Conservation (phyloP, 306 rosid species). For the Quercus gilva region DNA sequence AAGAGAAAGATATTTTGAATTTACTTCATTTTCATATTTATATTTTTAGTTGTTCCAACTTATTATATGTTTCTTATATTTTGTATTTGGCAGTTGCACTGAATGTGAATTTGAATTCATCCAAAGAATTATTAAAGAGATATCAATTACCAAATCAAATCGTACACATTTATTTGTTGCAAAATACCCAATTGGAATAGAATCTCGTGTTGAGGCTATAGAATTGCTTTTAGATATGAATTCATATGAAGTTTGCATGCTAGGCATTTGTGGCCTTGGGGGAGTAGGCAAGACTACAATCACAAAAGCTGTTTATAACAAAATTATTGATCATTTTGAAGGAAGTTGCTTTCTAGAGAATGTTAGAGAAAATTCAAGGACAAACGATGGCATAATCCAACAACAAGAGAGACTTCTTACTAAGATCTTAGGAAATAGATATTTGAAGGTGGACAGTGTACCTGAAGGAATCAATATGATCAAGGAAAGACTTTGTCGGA, state of each 20-base stretch:
- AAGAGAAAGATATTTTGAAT: too few species aligned
- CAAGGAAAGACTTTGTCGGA: neutral
- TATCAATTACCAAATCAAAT: neutral
- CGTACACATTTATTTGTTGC: conserved; percentile 3
- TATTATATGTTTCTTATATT: too few species aligned
- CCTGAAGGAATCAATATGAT: conserved; percentile 2
- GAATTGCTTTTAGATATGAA: neutral
- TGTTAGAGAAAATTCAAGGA: neutral
- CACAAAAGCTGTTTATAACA: neutral
- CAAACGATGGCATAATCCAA: neutral
- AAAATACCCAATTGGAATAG: conserved; percentile 14
- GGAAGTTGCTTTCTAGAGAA: too few species aligned
- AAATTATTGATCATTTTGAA: too few species aligned
- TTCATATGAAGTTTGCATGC: conserved; percentile 3
- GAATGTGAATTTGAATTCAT: conserved; percentile 11
- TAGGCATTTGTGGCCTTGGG: conserved; percentile 16
- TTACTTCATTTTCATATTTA: too few species aligned
- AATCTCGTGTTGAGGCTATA: neutral
- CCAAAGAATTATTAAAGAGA: neutral
- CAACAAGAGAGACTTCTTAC: conserved; percentile 17
- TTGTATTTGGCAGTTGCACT: too few species aligned
- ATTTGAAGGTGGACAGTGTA: neutral
- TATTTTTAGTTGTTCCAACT: too few species aligned
- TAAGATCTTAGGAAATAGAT: conserved; percentile 8
- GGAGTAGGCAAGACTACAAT: conserved; percentile 20